A percentile compares a stretch with the other conserved stretches of the same genome.
Conservation (phyloP, 768 basidiomycete genomes). For the Udeniomyces megalosporus region DNA sequence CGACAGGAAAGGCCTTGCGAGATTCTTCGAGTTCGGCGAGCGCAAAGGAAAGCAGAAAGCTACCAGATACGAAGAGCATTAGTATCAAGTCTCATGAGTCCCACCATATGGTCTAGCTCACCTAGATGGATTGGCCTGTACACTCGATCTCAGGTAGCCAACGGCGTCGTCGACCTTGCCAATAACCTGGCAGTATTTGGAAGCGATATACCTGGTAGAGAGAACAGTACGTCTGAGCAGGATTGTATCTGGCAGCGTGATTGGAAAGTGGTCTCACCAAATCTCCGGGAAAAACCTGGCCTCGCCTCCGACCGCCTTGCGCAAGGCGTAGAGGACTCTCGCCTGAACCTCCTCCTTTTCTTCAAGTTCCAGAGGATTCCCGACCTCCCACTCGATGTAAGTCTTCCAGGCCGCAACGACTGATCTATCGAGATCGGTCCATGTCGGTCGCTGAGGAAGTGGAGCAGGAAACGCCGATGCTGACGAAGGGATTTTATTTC, state of each 20-base stretch:
- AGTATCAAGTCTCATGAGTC: no score
- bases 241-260: not conserved
- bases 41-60: slow-evolving; percentile 80
- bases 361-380: slow-evolving; percentile 82
- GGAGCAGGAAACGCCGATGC: slow-evolving; percentile 25
- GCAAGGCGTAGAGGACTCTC: slow-evolving; percentile 65
- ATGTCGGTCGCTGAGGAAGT: slow-evolving; percentile 55
- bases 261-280: slow-evolving; percentile 36
- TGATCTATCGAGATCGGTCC: slow-evolving; percentile 52
- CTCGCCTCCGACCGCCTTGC: slow-evolving; percentile 80
- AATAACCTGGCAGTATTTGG: slow-evolving; percentile 56
- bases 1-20: slow-evolving; percentile 48
- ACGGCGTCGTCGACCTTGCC: slow-evolving; percentile 69
- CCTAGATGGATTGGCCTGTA: slow-evolving; percentile 76
- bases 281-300: slow-evolving; percentile 93
- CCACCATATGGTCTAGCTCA: no score
- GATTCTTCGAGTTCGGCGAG: slow-evolving; percentile 57
- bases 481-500: slow-evolving; percentile 35
- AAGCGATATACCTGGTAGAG: slow-evolving; percentile 69
- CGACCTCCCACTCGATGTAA: slow-evolving; percentile 90
- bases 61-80: slow-evolving; percentile 31
- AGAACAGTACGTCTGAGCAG: not conserved
- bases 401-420: slow-evolving; percentile 75
- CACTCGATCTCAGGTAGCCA: slow-evolving; percentile 61
- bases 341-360: slow-evolving; percentile 50